Percentiles rank a stretch among this genome's conserved stretches.
Evolutionary conservation across 176 grass and related monocot species (phyloP).

Genomic region (Triticum turgidum): DNA sequence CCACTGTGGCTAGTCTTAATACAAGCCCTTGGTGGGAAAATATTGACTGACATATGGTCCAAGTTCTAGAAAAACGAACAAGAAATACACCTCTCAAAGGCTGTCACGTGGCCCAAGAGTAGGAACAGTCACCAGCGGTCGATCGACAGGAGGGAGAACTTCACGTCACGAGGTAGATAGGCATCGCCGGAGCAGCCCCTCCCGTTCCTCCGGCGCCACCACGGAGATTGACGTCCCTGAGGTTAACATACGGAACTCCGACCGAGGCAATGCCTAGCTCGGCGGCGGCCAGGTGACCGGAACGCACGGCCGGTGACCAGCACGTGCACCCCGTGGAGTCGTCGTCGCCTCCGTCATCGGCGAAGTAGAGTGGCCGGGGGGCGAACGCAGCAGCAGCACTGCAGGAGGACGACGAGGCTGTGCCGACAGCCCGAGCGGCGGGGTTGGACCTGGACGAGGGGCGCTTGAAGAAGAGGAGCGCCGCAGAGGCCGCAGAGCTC

Average conservation of each 20-base stretch:
- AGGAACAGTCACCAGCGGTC: too few species aligned
- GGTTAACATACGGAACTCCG: constrained; percentile 41
- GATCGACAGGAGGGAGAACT: neutral
- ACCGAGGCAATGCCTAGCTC: constrained; percentile 36
- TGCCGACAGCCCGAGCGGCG: neutral
- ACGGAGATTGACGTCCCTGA: constrained; percentile 22
- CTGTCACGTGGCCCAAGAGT: neutral
- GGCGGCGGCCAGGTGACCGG: constrained; percentile 33
- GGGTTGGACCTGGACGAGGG: neutral
- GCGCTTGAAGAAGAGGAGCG: constrained; percentile 50
- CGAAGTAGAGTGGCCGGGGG: constrained; percentile 20
- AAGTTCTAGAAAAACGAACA: neutral
- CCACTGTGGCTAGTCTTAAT: too few species aligned
- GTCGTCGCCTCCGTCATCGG: neutral
- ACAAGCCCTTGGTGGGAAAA: neutral
- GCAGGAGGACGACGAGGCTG: too few species aligned
- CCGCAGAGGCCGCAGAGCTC: constrained; percentile 46
- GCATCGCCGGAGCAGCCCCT: constrained; percentile 19
- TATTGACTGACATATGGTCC: neutral
- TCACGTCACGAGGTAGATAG: constrained; percentile 75
- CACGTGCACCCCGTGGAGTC: constrained; percentile 18
- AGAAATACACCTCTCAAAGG: neutral
- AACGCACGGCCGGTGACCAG: constrained; percentile 30
- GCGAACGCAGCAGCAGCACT: neutral
- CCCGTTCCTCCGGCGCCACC: neutral